Evolutionary conservation across 176 grass and related monocot genomes (phyloP).

Genomic region (Carex pumila): DNA sequence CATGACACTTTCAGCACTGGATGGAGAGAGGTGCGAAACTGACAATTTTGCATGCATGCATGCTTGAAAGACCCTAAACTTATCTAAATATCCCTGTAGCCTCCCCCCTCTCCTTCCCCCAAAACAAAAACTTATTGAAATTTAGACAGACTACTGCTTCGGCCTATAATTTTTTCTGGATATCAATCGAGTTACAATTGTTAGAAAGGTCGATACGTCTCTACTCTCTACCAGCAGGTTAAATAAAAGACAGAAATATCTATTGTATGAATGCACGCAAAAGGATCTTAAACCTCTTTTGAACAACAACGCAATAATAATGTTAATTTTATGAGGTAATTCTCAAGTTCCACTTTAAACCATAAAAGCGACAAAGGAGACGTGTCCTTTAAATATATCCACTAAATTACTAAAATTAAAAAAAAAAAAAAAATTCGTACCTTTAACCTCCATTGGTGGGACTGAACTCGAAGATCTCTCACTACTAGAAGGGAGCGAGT

Average conservation of each 20-base stretch:
- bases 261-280: not conserved
- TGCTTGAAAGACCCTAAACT: not conserved
- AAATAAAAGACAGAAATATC: not conserved
- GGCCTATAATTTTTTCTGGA: not conserved
- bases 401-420: not conserved
- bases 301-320: not conserved
- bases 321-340: not conserved
- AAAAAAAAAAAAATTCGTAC: not conserved
- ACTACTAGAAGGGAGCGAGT: constrained; percentile 76
- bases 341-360: not conserved
- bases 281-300: not conserved
- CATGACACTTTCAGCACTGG: not conserved
- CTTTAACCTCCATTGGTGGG: constrained; percentile 55
- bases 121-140: not conserved
- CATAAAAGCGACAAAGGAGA: not conserved
- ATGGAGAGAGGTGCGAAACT: not conserved
- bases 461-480: constrained; percentile 94
- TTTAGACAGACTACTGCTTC: not conserved
- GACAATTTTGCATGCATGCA: not conserved
- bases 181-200: not conserved
- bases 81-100: not conserved
- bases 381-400: not conserved
- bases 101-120: not conserved
- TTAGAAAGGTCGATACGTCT: no score
- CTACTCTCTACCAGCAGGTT: not conserved